Conservation (phyloP, 306 rosid genomes). For the Arachis stenosperma region DNA sequence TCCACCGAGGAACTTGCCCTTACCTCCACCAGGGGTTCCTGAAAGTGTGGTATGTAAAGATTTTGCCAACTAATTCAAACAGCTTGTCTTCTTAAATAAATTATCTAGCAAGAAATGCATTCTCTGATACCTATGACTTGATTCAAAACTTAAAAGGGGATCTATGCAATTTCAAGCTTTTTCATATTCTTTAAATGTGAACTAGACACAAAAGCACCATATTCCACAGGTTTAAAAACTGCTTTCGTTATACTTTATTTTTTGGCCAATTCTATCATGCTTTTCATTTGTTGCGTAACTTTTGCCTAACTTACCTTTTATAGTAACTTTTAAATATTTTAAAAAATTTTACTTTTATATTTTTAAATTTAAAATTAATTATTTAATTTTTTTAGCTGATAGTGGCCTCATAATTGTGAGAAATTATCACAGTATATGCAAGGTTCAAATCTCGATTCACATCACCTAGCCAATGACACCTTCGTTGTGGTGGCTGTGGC, state of each 20-base stretch:
- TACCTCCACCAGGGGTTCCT: slow-evolving; percentile 97
- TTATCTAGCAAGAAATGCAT: slow-evolving; percentile 20
- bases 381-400: not conserved
- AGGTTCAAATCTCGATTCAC: not conserved
- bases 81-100: slow-evolving; percentile 28
- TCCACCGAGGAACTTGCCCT: slow-evolving; percentile 73
- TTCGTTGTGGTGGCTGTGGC: not conserved
- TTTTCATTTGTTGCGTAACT: too few species aligned
- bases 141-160: not conserved
- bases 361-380: too few species aligned
- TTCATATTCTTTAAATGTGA: slow-evolving; percentile 28
- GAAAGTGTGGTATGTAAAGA: slow-evolving; percentile 92
- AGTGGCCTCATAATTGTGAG: slow-evolving; percentile 25
- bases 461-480: not conserved
- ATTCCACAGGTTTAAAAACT: slow-evolving; percentile 3
- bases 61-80: slow-evolving; percentile 23
- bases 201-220: not conserved
- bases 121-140: slow-evolving; percentile 1
- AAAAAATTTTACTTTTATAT: too few species aligned
- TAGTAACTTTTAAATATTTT: too few species aligned
- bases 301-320: too few species aligned
- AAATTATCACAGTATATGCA: slow-evolving; percentile 29
- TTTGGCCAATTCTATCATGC: too few species aligned
- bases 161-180: slow-evolving; percentile 14
- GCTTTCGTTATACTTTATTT: not conserved